Conservation (phyloP, 78 protist genomes). For the Chrysochromulina tobinii region DNA sequence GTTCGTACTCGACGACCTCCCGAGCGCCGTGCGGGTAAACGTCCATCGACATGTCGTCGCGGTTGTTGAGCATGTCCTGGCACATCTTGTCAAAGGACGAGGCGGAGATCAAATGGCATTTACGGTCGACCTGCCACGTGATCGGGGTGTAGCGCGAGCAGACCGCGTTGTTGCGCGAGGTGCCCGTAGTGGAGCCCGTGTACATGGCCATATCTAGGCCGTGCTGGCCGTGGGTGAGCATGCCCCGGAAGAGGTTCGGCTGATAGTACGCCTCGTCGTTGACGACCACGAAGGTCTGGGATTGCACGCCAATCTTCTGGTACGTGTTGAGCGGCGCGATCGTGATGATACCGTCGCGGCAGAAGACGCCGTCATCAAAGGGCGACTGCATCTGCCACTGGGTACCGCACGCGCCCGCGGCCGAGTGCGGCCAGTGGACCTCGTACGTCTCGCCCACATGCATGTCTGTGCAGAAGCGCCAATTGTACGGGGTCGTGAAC, state of each 20-base stretch:
- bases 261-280: background rate
- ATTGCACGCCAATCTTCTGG: background rate
- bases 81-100: background rate
- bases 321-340: constrained; percentile 17
- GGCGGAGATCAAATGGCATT: background rate
- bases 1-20: background rate
- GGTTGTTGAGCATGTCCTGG: background rate
- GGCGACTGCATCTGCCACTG: constrained; percentile 3
- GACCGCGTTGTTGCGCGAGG: background rate
- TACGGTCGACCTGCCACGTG: constrained; percentile 31
- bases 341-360: background rate
- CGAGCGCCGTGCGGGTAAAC: background rate
- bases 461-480: constrained; percentile 13
- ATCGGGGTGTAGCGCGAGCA: constrained; percentile 22
- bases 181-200: constrained; percentile 17
- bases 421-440: constrained; percentile 26
- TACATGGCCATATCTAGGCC: constrained; percentile 16
- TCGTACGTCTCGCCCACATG: constrained; percentile 10
- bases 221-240: background rate
- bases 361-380: constrained; percentile 12
- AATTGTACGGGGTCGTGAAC: background rate
- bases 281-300: background rate
- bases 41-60: background rate
- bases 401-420: constrained; percentile 22
- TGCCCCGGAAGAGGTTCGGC: background rate